Evolutionary conservation across 106 monocot genomes (phyloP), one percentile per base, ranked within the genome.

Genomic region (Vanilla planifolia): DNA sequence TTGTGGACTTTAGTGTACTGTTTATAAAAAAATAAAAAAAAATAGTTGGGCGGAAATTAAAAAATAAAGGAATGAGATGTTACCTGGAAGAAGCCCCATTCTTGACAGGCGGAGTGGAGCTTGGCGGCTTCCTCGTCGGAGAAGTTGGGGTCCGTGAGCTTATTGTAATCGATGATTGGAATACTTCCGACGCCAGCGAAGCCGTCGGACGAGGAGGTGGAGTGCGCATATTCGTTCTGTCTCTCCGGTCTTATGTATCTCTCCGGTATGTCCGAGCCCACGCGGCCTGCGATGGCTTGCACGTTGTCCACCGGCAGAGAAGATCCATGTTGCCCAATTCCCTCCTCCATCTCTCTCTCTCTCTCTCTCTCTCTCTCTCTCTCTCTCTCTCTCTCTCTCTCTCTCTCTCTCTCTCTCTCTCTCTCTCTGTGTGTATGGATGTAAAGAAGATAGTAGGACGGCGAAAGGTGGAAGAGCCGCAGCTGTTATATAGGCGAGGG

Each of bases 181-280:
- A 84, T 51, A 32, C 68, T 33, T 6, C n/a, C 58, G 17, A 26
- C 42, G 26, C 26, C 51, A 25, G 34, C 29, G 25, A 39, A 61
- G 33, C 19, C 2, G 19, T 22, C 33, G 27, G 59, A 46, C 0
- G n/a, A n/a, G n/a, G n/a, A n/a, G n/a, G n/a, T n/a, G n/a, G n/a
- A n/a, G n/a, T n/a, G n/a, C n/a, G n/a, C n/a, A n/a, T n/a, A n/a
- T n/a, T 79, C 61, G 2, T 20, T 29, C 39, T 34, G 13, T 13
- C 24, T 47, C 48, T 79, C 75, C 0, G 79, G 55, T 44, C 84
- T 68, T 37, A 73, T 13, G 25, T 84, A 79, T 50, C 84, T 75
- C 7, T 33, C 25, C 4, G 79, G 84, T 9, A 84, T 29, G 3
- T 62, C 29, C 1, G 33, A 41, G 11, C 28, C 5, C 19, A 19